Conservation (phyloP, 805 yeast species). For the Cyberlindnera bimundalis region DNA sequence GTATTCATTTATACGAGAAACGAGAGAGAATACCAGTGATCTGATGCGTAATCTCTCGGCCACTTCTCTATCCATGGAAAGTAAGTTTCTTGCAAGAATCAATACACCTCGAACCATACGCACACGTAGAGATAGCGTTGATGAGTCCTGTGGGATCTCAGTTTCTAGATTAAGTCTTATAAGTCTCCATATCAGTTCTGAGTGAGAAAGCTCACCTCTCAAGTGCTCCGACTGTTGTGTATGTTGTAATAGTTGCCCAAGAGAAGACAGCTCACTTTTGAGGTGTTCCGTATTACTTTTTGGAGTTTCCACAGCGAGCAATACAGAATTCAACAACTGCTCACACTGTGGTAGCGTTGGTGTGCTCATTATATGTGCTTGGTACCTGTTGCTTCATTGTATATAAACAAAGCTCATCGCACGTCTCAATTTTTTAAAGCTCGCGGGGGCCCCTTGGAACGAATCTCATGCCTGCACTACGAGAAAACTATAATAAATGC, state of each 20-base stretch:
- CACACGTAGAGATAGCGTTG: slow-evolving; percentile 14
- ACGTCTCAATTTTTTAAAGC: too few species aligned
- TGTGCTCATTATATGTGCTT: neutral
- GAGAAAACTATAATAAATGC: too few species aligned
- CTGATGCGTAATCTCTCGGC: slow-evolving; percentile 25
- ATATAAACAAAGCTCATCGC: too few species aligned
- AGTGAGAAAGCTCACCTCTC: slow-evolving; percentile 26
- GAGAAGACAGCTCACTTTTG: slow-evolving; percentile 1
- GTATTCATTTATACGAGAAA: neutral
- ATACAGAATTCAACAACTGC: slow-evolving; percentile 5
- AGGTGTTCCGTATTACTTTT: neutral
- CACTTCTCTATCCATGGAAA: slow-evolving; percentile 31
- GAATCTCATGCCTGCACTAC: too few species aligned
- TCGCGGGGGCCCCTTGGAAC: too few species aligned
- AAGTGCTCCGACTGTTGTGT: slow-evolving; percentile 24
- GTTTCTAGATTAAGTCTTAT: slow-evolving; percentile 17
- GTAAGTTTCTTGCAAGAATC: slow-evolving; percentile 46
- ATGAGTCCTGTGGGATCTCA: neutral
- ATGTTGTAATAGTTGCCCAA: slow-evolving; percentile 9
- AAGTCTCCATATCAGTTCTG: slow-evolving; percentile 28
- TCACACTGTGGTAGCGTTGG: neutral
- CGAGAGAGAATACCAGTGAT: slow-evolving; percentile 1
- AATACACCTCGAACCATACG: slow-evolving; percentile 46
- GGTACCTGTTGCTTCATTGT: too few species aligned
- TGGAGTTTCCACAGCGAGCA: neutral